Evolutionary conservation across 768 basidiomycete genomes (phyloP).

Genomic region (Tephrocybe sp.): DNA sequence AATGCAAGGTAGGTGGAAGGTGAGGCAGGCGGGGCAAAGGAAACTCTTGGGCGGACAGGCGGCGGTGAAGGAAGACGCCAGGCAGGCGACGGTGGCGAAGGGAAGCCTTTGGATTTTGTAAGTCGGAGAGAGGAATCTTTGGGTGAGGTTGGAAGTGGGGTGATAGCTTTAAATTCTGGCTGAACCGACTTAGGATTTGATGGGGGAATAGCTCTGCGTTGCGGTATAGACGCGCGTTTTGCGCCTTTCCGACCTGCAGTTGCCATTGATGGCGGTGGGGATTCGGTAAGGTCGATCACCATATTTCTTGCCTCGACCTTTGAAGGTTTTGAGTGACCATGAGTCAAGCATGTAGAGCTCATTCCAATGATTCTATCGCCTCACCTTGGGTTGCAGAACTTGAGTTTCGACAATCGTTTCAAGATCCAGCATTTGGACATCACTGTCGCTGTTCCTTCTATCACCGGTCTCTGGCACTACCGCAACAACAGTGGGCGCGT

Average conservation of each 20-base stretch:
- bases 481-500: not conserved
- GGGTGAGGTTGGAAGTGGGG: not conserved
- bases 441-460: too few species aligned
- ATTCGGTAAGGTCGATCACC: conserved; percentile 45
- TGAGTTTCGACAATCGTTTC: not conserved
- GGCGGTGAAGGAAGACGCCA: not conserved
- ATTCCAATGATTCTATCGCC: too few species aligned
- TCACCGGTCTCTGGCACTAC: not conserved
- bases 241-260: not conserved
- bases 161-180: too few species aligned
- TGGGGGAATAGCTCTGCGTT: too few species aligned
- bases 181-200: too few species aligned
- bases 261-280: conserved; percentile 7
- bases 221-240: not conserved
- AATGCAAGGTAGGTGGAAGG: not conserved
- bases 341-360: not conserved
- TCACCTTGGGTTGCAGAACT: not conserved
- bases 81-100: not conserved
- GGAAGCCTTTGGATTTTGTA: too few species aligned
- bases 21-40: conserved; percentile 11
- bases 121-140: too few species aligned
- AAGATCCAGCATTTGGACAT: not conserved
- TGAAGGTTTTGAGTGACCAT: not conserved
- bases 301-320: conserved; percentile 12
- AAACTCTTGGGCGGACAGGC: conserved; percentile 11